Base-by-base conservation (phyloP, 2,329 filamentous ascomycete species). In the Zymoseptoria ardabiliae region DNA sequence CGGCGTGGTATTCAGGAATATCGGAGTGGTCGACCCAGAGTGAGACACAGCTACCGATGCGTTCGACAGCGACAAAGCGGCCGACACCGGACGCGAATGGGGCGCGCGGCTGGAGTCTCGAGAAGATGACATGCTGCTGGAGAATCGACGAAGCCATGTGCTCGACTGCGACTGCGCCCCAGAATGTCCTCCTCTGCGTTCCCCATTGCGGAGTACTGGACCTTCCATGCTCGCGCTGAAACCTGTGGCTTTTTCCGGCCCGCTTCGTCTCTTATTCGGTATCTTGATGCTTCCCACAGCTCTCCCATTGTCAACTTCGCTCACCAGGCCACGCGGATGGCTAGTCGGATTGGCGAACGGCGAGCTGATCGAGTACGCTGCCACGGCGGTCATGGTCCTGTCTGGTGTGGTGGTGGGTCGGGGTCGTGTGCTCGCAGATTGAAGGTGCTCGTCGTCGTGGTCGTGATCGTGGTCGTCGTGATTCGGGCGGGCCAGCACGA, bases 101-200 rank as follows among this genome's bases (percentile, higher is more conserved):
- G 87, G 88, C 62, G 84, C 60, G 11, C 60, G 61, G 56, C 69
- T 71, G 50, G 69, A 71, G 58, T 72, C 70, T 57, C 69, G 69
- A 55, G 71, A 73, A 28, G 22, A 19, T 28, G 51, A 68, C 54
- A 71, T 66, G 53, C 58, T 67, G 61, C 61, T 78, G 22, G 88
- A 90, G 48, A 91, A 75, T 54, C 87, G 84, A 66, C 84, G 83
- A 64, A 91, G 84, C 89, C 89, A 92, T 25, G 65, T 59, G 58
- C 61, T 64, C 57, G 64, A 58, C 52, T 56, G 49, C 57, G 64
- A 58, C 52, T 56, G 49, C 48, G 59, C 58, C 49, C 55, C 59
- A 25, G 56, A 53, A 17, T 50, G 17, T 25, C 49, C 57, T 20
- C 60, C 50, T 22, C 45, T 63, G 58, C 55, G 59, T 60, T 21